Base-by-base conservation (phyloP, 1,284 basidiomycete genomes). In the Volvariella volvacea region DNA sequence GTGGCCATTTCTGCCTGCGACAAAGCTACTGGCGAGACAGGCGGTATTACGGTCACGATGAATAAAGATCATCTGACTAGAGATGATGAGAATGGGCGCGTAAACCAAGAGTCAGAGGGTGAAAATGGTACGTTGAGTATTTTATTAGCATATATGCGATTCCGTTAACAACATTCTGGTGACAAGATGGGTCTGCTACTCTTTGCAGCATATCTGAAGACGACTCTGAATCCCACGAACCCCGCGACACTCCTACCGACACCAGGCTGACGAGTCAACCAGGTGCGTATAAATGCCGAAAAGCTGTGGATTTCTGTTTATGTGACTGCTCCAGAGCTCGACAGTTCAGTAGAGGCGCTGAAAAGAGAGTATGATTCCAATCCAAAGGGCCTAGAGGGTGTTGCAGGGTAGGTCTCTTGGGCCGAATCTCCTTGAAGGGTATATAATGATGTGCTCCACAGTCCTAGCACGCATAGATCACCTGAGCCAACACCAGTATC, bases 61-160 rank as follows among this genome's bases (percentile, higher is more conserved):
- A 92, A 96, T 77, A 96, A 97, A 78, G 95, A 94, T 46, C 93
- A 95, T 70, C 76, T 99, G 47, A 93, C 90, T 58, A 95, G 95
- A 77, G 94, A n/a, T n/a, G n/a, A 97, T 68, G 94, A 98, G 70
- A 98, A 98, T 54, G 94, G 98, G 73, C 86, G 90, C 63, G 98
- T 99, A 95, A 85, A 96, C 48, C 61, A 67, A 52, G 91, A 95
- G 57, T 92, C 92, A 49, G 92, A 94, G 80, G 87, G 91, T 70
- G 94, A 91, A 77, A 92, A 88, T 71, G 74, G 79, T 73, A 67
- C n/a, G n/a, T n/a, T n/a, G n/a, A 61, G 74, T 57, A 22, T 15
- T 16, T 21, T n/a, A n/a, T 45, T 8, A 3, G 14, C 28, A 10
- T 32, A 7, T 41, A 0, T 36, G 38, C 20, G 28, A 19, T 14